A percentile compares a stretch with the other conserved stretches of the same genome.
Evolutionary conservation across 148 eudicot species (phyloP).

Genomic region (Rhododendron griersonianum): DNA sequence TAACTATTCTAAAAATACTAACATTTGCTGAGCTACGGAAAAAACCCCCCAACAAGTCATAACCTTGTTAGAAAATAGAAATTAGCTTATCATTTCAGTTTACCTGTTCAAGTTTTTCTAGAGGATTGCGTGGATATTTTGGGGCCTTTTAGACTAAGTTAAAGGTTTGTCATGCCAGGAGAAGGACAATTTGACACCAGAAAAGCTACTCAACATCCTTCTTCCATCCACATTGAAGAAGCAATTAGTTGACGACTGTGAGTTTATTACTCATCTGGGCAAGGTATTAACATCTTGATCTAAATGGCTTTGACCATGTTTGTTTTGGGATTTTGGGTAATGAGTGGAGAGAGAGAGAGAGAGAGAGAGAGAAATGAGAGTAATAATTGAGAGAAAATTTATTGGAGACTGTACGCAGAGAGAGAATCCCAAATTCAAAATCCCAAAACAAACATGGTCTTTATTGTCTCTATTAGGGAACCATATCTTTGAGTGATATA

Average conservation of each 20-base stretch:
- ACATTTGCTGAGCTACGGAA: background rate
- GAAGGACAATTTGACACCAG: conserved; percentile 23
- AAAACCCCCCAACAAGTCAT: background rate
- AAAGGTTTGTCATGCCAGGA: conserved; percentile 23
- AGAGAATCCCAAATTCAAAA: too few species aligned
- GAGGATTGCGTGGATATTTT: background rate
- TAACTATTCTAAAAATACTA: background rate
- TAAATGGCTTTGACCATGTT: background rate
- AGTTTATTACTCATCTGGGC: conserved; percentile 42
- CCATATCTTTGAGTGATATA: background rate
- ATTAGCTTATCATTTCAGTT: background rate
- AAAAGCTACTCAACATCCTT: conserved; percentile 33
- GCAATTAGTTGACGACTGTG: conserved; percentile 55
- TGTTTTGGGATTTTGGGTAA: too few species aligned
- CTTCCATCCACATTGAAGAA: conserved; percentile 51
- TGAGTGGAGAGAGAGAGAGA: too few species aligned
- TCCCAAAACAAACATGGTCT: too few species aligned
- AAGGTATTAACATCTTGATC: conserved; percentile 38
- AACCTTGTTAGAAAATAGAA: background rate
- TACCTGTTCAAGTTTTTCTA: background rate
- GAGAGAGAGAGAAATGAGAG: too few species aligned
- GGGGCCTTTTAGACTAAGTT: background rate
- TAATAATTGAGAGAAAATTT: too few species aligned
- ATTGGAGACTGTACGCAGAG: too few species aligned
- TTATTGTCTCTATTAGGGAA: background rate